Evolutionary conservation across 106 monocot genomes (phyloP).

Genomic region (Apostasia ramifera): DNA sequence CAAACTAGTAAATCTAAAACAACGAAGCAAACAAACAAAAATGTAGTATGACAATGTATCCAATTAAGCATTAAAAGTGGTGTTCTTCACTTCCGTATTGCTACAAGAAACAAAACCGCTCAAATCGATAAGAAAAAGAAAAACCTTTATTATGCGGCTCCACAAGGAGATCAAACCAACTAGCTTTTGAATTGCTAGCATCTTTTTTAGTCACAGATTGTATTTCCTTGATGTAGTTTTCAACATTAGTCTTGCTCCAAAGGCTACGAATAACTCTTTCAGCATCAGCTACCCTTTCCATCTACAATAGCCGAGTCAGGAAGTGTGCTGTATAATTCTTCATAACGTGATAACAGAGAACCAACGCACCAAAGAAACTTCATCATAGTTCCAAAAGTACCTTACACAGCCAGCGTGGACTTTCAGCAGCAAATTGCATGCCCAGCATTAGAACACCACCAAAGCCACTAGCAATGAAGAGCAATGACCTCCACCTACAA

Average conservation of each 20-base stretch:
- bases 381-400: constrained; percentile 17
- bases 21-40: not conserved
- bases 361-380: not conserved
- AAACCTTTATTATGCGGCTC: constrained; percentile 72
- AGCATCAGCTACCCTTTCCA: constrained; percentile 61
- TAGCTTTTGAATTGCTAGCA: constrained; percentile 12
- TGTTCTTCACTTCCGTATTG: too few species aligned
- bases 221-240: constrained; percentile 66
- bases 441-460: constrained; percentile 61
- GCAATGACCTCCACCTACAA: constrained; percentile 81
- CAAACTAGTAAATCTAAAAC: not conserved
- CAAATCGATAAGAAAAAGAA: not conserved
- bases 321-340: too few species aligned
- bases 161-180: constrained; percentile 62
- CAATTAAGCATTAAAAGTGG: too few species aligned
- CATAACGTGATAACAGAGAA: not conserved
- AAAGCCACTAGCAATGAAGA: constrained; percentile 57
- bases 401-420: constrained; percentile 93
- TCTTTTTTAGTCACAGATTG: constrained; percentile 44
- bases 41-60: not conserved
- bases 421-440: constrained; percentile 92
- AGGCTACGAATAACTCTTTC: constrained; percentile 39
- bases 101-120: not conserved
- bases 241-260: constrained; percentile 59
- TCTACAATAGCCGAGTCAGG: constrained; percentile 23